Conservation (phyloP, 1,139 yeast genomes). For the Zygosaccharomyces sapae region DNA sequence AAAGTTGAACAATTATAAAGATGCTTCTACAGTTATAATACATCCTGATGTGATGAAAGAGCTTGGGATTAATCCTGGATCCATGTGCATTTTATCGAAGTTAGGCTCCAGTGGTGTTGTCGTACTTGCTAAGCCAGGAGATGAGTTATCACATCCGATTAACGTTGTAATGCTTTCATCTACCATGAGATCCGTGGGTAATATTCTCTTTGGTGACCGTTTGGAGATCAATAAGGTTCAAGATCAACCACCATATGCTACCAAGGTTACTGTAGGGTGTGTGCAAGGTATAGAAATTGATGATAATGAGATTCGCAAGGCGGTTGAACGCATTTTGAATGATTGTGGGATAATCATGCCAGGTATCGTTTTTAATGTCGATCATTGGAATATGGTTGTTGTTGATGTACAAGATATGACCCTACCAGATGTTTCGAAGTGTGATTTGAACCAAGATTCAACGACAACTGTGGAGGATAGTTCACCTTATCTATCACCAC, state of each 20-base stretch:
- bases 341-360: slow-evolving; percentile 56
- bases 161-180: slow-evolving; percentile 54
- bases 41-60: slow-evolving; percentile 51
- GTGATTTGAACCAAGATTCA: slow-evolving; percentile 20
- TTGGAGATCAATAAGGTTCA: slow-evolving; percentile 46
- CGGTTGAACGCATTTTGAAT: slow-evolving; percentile 42
- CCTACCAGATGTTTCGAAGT: slow-evolving; percentile 37
- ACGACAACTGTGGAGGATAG: slow-evolving; percentile 10
- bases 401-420: slow-evolving; percentile 33
- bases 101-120: slow-evolving; percentile 50
- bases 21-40: slow-evolving; percentile 44
- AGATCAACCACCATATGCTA: slow-evolving; percentile 51
- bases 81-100: slow-evolving; percentile 49
- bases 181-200: slow-evolving; percentile 49
- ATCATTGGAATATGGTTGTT: slow-evolving; percentile 25
- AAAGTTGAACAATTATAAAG: slow-evolving; percentile 35
- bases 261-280: slow-evolving; percentile 35
- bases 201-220: slow-evolving; percentile 70
- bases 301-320: slow-evolving; percentile 24
- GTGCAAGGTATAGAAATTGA: slow-evolving; percentile 24
- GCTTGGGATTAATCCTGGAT: slow-evolving; percentile 51
- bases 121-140: slow-evolving; percentile 41
- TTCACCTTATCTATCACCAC: slow-evolving; percentile 42
- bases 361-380: slow-evolving; percentile 42
- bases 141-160: slow-evolving; percentile 38